Evolutionary conservation across 2,329 filamentous ascomycete species (phyloP).

Genomic region (Pseudocercospora fijiensis): DNA sequence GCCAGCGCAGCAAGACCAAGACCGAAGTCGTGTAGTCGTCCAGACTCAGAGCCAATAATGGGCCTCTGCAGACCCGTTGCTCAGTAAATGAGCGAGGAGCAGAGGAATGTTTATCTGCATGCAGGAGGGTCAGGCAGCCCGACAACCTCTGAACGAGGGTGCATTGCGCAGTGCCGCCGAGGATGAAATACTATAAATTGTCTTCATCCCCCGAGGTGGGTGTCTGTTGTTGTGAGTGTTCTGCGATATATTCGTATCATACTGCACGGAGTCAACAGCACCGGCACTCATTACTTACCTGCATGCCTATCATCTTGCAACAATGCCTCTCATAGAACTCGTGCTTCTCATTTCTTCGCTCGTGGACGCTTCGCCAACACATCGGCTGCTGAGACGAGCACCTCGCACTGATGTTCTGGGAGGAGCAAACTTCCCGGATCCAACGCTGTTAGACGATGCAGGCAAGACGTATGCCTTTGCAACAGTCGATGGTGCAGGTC

Average conservation of each 20-base stretch:
- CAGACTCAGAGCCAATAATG: background rate
- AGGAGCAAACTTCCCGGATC: constrained; percentile 54
- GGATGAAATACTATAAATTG: background rate
- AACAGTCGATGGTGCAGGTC: constrained; percentile 42
- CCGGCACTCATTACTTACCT: background rate
- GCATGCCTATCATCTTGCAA: background rate
- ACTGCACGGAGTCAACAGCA: background rate
- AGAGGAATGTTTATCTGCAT: background rate
- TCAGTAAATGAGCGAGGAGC: background rate
- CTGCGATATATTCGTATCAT: background rate
- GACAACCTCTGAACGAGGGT: background rate
- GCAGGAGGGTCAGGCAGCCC: background rate
- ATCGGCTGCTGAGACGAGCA: constrained; percentile 10
- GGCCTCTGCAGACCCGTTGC: background rate
- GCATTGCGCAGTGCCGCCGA: background rate
- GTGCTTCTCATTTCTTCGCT: background rate
- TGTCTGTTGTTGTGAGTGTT: background rate
- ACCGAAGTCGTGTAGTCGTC: background rate
- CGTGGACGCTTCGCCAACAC: background rate
- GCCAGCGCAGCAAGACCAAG: constrained; percentile 5
- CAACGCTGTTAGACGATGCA: constrained; percentile 51
- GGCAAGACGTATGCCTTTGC: constrained; percentile 57
- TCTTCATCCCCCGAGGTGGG: background rate
- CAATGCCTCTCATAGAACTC: background rate
- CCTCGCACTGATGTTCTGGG: constrained; percentile 20